Conservation (phyloP, 129 eudicot genomes). For the Cynara cardunculus region DNA sequence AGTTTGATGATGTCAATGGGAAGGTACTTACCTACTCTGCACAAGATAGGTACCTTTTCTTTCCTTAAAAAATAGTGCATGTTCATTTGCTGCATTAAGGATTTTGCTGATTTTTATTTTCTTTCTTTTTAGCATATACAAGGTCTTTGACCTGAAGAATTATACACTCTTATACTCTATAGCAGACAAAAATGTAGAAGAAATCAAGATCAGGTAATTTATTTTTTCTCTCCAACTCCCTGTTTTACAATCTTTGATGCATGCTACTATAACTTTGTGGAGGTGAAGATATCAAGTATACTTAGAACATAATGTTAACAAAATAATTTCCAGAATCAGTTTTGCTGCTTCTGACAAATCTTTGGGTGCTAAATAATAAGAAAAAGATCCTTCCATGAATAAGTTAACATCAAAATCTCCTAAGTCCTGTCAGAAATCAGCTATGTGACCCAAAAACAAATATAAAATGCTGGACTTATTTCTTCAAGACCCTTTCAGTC, state of each 20-base stretch:
- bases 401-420: not conserved
- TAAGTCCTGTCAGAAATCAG: not conserved
- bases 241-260: not conserved
- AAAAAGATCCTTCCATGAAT: not conserved
- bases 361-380: too few species aligned
- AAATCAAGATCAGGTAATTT: constrained; percentile 53
- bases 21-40: constrained; percentile 87
- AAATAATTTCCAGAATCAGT: not conserved
- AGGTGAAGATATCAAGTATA: not conserved
- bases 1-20: constrained; percentile 85
- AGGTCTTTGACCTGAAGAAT: constrained; percentile 82
- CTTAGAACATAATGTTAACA: not conserved
- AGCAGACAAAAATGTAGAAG: constrained; percentile 53
- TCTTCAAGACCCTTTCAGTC: not conserved
- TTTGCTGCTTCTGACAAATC: not conserved
- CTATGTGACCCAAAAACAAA: not conserved
- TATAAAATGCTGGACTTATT: not conserved
- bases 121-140: constrained; percentile 54
- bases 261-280: not conserved
- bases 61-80: not conserved
- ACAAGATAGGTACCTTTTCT: constrained; percentile 50
- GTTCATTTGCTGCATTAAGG: not conserved
- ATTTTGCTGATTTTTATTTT: not conserved
- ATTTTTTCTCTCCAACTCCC: not conserved
- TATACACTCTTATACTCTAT: constrained; percentile 71